Percentiles rank a stretch among this genome's conserved stretches.
Conservation (phyloP, 305 asterid species). For the Andrographis paniculata region DNA sequence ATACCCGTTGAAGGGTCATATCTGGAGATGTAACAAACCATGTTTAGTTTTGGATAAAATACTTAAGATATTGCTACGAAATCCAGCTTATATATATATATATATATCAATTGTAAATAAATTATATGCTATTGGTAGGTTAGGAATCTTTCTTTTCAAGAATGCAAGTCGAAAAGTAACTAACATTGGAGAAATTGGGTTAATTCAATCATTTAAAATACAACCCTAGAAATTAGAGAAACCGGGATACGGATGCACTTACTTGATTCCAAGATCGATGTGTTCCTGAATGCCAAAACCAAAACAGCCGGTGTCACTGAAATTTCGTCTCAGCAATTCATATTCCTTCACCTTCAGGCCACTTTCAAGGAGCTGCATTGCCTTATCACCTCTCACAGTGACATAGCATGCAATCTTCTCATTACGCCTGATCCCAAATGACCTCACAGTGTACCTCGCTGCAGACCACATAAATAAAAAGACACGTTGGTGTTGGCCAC, state of each 20-base stretch:
- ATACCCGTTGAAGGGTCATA: conserved; percentile 96
- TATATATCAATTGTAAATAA: too few species aligned
- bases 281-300: conserved; percentile 94
- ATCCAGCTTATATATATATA: too few species aligned
- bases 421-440: conserved; percentile 89
- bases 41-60: too few species aligned
- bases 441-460: conserved; percentile 90
- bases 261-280: conserved; percentile 93
- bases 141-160: too few species aligned
- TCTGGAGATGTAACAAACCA: too few species aligned
- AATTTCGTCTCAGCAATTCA: conserved; percentile 65
- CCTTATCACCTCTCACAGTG: conserved; percentile 83
- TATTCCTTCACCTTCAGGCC: conserved; percentile 90
- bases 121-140: too few species aligned
- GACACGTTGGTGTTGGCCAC: not conserved
- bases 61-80: too few species aligned
- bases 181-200: too few species aligned
- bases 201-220: too few species aligned
- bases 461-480: conserved; percentile 7
- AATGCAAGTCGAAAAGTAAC: too few species aligned
- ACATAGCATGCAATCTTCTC: conserved; percentile 92
- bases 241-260: conserved; percentile 20
- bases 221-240: not conserved
- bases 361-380: conserved; percentile 90
- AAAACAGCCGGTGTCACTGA: conserved; percentile 91